A percentile compares a stretch with the other conserved stretches of the same genome.
phyloP scores from a whole-genome alignment of 768 basidiomycete genomes.

The Pleurotus pulmonarius region DNA sequence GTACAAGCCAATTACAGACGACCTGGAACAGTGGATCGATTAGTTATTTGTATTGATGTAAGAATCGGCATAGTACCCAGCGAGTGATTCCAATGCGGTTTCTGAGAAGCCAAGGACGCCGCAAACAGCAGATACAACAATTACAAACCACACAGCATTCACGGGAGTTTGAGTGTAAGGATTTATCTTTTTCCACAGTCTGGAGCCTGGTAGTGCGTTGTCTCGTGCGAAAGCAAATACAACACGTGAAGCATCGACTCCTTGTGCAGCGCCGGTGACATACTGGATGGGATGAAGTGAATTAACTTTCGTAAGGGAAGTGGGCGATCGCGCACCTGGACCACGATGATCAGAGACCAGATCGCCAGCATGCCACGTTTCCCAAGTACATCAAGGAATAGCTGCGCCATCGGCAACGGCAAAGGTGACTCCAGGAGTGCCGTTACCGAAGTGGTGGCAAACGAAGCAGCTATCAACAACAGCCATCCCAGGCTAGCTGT shows the following conservation, averaged over 20 bases:
- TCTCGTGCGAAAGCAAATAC: conserved; percentile 75
- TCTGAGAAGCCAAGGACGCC: conserved; percentile 64
- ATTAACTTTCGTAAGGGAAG: neutral
- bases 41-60: neutral
- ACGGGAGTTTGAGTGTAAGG: conserved; percentile 61
- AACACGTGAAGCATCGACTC: conserved; percentile 71
- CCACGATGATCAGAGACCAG: conserved; percentile 69
- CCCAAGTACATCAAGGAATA: conserved; percentile 62
- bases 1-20: conserved; percentile 70
- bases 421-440: conserved; percentile 44
- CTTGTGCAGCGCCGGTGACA: conserved; percentile 72
- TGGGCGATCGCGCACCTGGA: conserved; percentile 26
- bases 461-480: conserved; percentile 61
- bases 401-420: conserved; percentile 69
- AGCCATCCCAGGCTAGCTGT: conserved; percentile 66
- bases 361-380: conserved; percentile 69
- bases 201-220: conserved; percentile 69
- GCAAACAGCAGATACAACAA: conserved; percentile 49
- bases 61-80: conserved; percentile 42
- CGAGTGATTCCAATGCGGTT: conserved; percentile 61
- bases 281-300: conserved; percentile 34
- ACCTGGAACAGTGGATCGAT: conserved; percentile 28
- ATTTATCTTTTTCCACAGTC: conserved; percentile 65
- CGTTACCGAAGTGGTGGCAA: conserved; percentile 53
- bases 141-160: conserved; percentile 75